A percentile compares a stretch with the other conserved stretches of the same genome.
Conservation (phyloP, 148 eudicot species). For the Salicornia ramosissima region DNA sequence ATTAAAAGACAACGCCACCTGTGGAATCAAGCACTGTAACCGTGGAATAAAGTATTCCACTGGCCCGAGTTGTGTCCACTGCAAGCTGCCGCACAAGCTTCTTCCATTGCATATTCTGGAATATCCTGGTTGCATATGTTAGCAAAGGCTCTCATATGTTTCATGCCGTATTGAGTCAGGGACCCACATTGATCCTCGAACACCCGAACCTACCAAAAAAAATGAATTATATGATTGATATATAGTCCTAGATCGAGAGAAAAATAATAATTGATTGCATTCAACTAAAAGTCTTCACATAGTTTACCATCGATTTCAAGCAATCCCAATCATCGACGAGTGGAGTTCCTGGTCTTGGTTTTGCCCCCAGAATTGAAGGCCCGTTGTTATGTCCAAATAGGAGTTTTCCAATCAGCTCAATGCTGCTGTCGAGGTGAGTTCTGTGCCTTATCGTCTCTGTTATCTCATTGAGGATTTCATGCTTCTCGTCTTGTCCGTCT, state of each 20-base stretch:
- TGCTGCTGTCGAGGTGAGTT: conserved; percentile 61
- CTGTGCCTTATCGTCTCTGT: conserved; percentile 51
- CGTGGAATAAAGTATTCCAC: conserved; percentile 29
- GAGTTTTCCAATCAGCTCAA: conserved; percentile 52
- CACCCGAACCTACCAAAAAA: conserved; percentile 44
- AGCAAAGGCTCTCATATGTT: conserved; percentile 89
- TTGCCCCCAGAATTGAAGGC: conserved; percentile 35
- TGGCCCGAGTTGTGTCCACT: conserved; percentile 21
- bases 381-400: conserved; percentile 58
- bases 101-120: conserved; percentile 38
- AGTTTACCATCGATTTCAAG: conserved; percentile 69
- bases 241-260: background rate
- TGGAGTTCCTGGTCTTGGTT: conserved; percentile 43
- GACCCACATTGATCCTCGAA: conserved; percentile 88
- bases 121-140: conserved; percentile 69
- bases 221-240: background rate
- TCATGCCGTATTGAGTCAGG: conserved; percentile 90
- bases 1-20: background rate
- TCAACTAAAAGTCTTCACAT: background rate
- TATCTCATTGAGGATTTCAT: conserved; percentile 45
- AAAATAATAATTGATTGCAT: background rate
- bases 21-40: conserved; percentile 32
- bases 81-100: conserved; percentile 42
- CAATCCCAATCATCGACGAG: conserved; percentile 90
- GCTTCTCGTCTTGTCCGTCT: conserved; percentile 35